Evolutionary conservation across 2,329 filamentous ascomycete species (phyloP), one percentile per base, ranked within the genome.

Genomic region (Didymella exigua): DNA sequence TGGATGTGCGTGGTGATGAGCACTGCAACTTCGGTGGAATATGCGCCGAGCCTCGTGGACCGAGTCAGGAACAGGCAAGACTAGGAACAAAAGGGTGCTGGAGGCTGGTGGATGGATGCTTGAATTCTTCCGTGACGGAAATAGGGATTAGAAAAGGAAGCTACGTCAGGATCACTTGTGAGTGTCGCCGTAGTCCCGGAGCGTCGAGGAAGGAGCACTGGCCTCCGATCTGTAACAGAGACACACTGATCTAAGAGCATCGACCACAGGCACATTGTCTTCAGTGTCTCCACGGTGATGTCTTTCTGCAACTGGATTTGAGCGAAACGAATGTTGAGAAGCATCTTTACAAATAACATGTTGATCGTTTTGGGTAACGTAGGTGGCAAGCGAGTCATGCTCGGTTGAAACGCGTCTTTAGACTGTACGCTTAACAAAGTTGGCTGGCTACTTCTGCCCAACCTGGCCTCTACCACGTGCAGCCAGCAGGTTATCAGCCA

Each of bases 121-220:
- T 54, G 40, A 49, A 19, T 54, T 54, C 29, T 41, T 54, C 52
- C 52, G 45, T 33, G 24, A 24, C 43, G 23, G 29, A n/a, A 24
- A 49, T 29, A 18, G 27, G n/a, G 21, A 19, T 14, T 23, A 40
- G 31, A 10, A 16, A 36, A 29, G 5, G 31, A 38, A 7, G 18
- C 31, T 23, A 44, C 18, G 40, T 37, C 47, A 43, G 11, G 9
- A 3, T 26, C n/a, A 13, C 18, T 36, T 11, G 10, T 2, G 6
- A 21, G 21, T 18, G 6, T 36, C 18, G 33, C 18, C 33, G 18
- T 21, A 7, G 10, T 4, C 33, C 6, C 3, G 4, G 18, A 36
- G 9, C 8, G 8, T 19, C 5, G 4, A 13, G 7, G 10, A 36
- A 19, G 18, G 33, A 19, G 18, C 33, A 13, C 3, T 21, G 33